These are phyloP conservation scores for Solanum acaule DNA, from an alignment of 257 asterid genomes.

Conservation along the genomic window DNA sequence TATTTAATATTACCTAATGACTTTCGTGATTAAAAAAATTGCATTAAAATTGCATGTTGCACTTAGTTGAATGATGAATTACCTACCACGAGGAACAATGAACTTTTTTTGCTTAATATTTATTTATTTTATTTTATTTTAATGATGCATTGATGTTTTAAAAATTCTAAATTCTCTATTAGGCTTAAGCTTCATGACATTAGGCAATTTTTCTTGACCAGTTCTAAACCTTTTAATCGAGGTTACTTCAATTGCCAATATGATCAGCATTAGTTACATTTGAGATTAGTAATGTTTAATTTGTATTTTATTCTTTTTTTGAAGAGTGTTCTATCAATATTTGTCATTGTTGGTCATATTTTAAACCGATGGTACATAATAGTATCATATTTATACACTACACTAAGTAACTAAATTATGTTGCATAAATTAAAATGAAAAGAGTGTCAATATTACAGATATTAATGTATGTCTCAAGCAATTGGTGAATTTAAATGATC, in stretches of 20 bases:
- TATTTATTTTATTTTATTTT: neutral
- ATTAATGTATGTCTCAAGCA: neutral
- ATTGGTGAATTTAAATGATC: neutral
- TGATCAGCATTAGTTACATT: neutral
- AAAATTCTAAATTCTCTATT: neutral
- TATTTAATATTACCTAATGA: neutral
- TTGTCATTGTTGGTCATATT: neutral
- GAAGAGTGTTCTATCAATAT: neutral
- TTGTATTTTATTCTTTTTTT: neutral
- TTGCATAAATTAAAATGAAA: no score
- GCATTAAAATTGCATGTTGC: neutral
- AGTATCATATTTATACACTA: no score
- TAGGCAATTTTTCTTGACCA: neutral
- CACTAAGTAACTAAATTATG: no score
- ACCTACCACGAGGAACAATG: neutral
- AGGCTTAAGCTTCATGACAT: neutral
- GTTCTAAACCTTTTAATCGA: neutral
- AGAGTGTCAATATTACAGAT: no score
- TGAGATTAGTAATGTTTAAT: neutral
- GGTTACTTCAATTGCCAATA: neutral
- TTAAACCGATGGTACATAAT: neutral
- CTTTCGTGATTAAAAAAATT: neutral
- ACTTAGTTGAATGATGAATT: neutral
- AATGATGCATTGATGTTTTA: neutral
- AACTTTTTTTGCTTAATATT: neutral